Evolutionary conservation across 176 grass and related monocot genomes (phyloP).

Genomic region (Eragrostis curvula): DNA sequence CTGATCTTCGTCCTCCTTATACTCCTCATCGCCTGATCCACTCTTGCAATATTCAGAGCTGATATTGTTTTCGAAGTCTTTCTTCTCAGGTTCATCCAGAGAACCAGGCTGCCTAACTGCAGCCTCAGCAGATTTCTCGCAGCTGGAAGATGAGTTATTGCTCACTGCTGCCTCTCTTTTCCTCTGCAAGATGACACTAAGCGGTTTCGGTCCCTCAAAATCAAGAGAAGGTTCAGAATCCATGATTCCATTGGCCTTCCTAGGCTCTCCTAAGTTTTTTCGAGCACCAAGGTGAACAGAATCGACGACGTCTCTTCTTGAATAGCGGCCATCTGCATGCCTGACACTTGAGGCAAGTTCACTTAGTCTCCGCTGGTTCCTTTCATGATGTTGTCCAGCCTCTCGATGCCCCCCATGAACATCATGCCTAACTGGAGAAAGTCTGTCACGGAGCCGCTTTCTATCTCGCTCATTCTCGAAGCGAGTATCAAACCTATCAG

Average conservation of each 20-base stretch:
- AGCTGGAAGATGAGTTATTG: slow-evolving; percentile 43
- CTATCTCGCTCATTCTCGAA: slow-evolving; percentile 66
- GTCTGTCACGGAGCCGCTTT: slow-evolving; percentile 49
- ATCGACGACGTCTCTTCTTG: slow-evolving; percentile 46
- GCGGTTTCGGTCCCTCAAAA: slow-evolving; percentile 79
- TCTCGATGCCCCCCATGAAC: slow-evolving; percentile 48
- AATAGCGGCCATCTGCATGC: slow-evolving; percentile 40
- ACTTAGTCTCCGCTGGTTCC: slow-evolving; percentile 43
- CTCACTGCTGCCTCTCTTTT: slow-evolving; percentile 59
- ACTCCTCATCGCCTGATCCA: slow-evolving; percentile 49
- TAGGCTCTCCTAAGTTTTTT: slow-evolving; percentile 65
- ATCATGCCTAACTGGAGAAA: slow-evolving; percentile 56
- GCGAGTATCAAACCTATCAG: slow-evolving; percentile 52
- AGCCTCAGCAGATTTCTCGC: slow-evolving; percentile 39
- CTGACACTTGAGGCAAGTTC: slow-evolving; percentile 53
- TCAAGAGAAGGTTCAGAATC: slow-evolving; percentile 54
- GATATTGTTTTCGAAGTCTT: slow-evolving; percentile 26
- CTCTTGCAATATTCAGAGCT: slow-evolving; percentile 58
- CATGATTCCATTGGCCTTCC: slow-evolving; percentile 44
- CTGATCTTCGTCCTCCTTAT: slow-evolving; percentile 61
- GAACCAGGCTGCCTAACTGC: slow-evolving; percentile 35
- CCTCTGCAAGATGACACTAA: slow-evolving; percentile 83
- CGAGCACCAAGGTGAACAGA: slow-evolving; percentile 47
- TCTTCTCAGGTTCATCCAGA: slow-evolving; percentile 43
- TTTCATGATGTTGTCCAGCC: slow-evolving; percentile 45